Evolutionary conservation across 2,329 filamentous ascomycete species (phyloP).

Genomic region (Lecanicillium sp.): DNA sequence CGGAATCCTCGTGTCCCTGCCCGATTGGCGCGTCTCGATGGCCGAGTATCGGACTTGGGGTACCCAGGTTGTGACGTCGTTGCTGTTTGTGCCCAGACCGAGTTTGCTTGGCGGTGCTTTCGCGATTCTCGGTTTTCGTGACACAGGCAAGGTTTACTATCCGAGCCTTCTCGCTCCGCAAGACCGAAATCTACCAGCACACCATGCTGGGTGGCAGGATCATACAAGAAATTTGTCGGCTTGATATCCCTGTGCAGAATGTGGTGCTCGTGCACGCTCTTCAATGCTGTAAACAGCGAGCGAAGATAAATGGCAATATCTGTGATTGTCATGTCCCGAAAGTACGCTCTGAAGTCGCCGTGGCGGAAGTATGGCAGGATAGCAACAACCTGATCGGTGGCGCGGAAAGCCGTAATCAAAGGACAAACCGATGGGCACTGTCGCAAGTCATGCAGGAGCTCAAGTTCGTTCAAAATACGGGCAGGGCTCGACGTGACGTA

Average conservation of each 20-base stretch:
- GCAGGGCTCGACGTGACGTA: conserved; percentile 94
- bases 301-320: conserved; percentile 89
- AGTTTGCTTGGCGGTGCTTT: conserved; percentile 49
- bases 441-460: conserved; percentile 80
- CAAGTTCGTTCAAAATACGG: conserved; percentile 92
- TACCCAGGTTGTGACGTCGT: conserved; percentile 57
- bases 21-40: conserved; percentile 83
- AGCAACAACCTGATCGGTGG: conserved; percentile 90
- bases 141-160: conserved; percentile 77
- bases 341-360: conserved; percentile 90
- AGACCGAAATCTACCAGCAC: conserved; percentile 99
- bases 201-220: conserved; percentile 69
- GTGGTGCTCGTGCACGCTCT: conserved; percentile 70
- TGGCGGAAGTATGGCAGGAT: conserved; percentile 94
- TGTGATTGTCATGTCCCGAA: conserved; percentile 75
- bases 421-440: conserved; percentile 83
- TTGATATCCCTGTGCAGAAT: conserved; percentile 97
- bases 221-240: conserved; percentile 95
- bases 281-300: conserved; percentile 78
- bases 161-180: conserved; percentile 73
- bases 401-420: conserved; percentile 91
- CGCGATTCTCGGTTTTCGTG: conserved; percentile 57
- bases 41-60: conserved; percentile 81
- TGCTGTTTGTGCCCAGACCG: conserved; percentile 47
- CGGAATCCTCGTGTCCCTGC: conserved; percentile 94